phyloP scores from a whole-genome alignment of 2,329 filamentous ascomycete genomes.

The Cytospora paraplurivora region DNA sequence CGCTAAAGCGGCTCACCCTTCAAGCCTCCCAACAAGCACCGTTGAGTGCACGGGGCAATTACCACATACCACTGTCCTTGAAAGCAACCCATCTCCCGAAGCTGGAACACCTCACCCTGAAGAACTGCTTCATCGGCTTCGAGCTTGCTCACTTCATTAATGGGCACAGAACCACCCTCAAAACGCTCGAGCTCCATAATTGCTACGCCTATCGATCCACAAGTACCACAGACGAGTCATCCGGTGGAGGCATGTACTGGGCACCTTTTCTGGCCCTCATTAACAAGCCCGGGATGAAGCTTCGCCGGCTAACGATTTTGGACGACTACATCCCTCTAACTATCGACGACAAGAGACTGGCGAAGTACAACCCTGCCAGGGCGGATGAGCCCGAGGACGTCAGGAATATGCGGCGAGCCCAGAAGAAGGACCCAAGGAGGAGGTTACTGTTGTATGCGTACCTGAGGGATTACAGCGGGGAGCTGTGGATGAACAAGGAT shows the following conservation, averaged over 20 bases:
- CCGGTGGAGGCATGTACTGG: slow-evolving; percentile 25
- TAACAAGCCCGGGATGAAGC: slow-evolving; percentile 13
- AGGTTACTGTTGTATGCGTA: slow-evolving; percentile 26
- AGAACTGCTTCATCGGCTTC: slow-evolving; percentile 29
- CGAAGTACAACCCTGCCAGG: slow-evolving; percentile 17
- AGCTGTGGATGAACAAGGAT: slow-evolving; percentile 30
- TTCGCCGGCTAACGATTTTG: slow-evolving; percentile 12
- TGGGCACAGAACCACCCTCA: slow-evolving; percentile 17
- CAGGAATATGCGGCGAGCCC: slow-evolving; percentile 24
- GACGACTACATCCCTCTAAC: slow-evolving; percentile 27
- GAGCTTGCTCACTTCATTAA: slow-evolving; percentile 30
- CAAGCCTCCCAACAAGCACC: slow-evolving; percentile 26
- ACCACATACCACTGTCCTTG: slow-evolving; percentile 27
- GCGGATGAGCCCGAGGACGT: slow-evolving; percentile 26
- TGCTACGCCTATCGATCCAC: slow-evolving; percentile 26
- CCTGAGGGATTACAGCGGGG: slow-evolving; percentile 27
- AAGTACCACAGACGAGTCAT: slow-evolving; percentile 3
- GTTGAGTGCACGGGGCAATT: slow-evolving; percentile 23
- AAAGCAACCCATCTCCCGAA: slow-evolving; percentile 27
- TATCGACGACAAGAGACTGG: slow-evolving; percentile 22
- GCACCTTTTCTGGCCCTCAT: slow-evolving; percentile 24
- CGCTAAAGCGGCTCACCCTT: slow-evolving; percentile 20
- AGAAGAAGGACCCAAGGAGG: slow-evolving; percentile 18
- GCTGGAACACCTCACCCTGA: slow-evolving; percentile 23
- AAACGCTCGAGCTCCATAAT: slow-evolving; percentile 24